phyloP scores from a whole-genome alignment of 2,329 filamentous ascomycete species.

The Xylariomycetidae sp. region DNA sequence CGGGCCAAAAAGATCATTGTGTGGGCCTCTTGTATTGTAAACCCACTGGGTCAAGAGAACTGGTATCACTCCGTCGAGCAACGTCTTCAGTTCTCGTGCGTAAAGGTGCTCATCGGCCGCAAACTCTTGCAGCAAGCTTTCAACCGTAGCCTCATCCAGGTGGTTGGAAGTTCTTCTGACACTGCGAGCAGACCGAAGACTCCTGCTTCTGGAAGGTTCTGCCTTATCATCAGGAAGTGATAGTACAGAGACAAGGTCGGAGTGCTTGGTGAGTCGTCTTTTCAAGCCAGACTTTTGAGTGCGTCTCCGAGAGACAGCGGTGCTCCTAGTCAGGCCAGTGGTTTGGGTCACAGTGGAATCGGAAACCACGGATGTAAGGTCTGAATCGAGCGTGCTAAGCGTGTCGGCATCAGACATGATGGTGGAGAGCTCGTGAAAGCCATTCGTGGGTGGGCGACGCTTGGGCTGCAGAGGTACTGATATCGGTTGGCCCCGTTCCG shows the following conservation, averaged over 20 bases:
- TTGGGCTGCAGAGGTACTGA: slow-evolving; percentile 16
- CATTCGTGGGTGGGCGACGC: slow-evolving; percentile 46
- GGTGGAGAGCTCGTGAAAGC: slow-evolving; percentile 50
- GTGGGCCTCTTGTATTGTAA: slow-evolving; percentile 58
- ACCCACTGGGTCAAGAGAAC: slow-evolving; percentile 83
- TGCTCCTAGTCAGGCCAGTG: slow-evolving; percentile 42
- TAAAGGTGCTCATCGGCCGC: slow-evolving; percentile 81
- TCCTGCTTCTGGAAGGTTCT: slow-evolving; percentile 56
- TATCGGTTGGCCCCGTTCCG: slow-evolving; percentile 20
- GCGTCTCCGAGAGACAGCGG: slow-evolving; percentile 37
- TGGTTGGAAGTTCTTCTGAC: slow-evolving; percentile 67
- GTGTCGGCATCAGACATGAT: slow-evolving; percentile 46
- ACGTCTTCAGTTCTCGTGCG: slow-evolving; percentile 80
- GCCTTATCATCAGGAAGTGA: slow-evolving; percentile 60
- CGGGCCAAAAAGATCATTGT: slow-evolving; percentile 61
- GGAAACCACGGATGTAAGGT: slow-evolving; percentile 43
- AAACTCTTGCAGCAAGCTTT: slow-evolving; percentile 75
- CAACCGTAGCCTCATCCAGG: slow-evolving; percentile 60
- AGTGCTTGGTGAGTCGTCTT: slow-evolving; percentile 80
- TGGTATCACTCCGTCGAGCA: slow-evolving; percentile 92
- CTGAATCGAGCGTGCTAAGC: slow-evolving; percentile 40
- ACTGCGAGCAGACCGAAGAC: slow-evolving; percentile 71
- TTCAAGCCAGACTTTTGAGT: slow-evolving; percentile 53
- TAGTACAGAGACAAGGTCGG: slow-evolving; percentile 87
- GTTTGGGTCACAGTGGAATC: slow-evolving; percentile 49